These are phyloP conservation scores for Rosa persica DNA, from an alignment of 306 rosid species.

Conservation along the genomic window DNA sequence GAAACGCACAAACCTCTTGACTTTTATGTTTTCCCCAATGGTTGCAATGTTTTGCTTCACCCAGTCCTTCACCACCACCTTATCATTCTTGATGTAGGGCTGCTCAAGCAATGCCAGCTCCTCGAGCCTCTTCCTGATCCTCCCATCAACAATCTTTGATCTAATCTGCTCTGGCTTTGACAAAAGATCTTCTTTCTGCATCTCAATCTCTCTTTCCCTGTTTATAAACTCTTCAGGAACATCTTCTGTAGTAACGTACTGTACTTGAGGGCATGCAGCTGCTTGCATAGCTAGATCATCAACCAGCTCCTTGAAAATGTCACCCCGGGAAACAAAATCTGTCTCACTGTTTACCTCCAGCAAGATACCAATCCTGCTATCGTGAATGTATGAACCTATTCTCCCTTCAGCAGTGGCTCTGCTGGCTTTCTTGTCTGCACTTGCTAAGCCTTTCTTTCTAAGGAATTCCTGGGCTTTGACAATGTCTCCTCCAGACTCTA, in stretches of 20 bases:
- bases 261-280: slow-evolving; percentile 95
- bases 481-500: slow-evolving; percentile 80
- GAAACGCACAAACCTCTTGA: slow-evolving; percentile 85
- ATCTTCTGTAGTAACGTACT: slow-evolving; percentile 70
- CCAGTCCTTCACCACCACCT: slow-evolving; percentile 76
- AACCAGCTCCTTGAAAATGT: slow-evolving; percentile 86
- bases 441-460: slow-evolving; percentile 88
- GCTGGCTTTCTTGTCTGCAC: slow-evolving; percentile 94
- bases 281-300: slow-evolving; percentile 99
- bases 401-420: slow-evolving; percentile 96
- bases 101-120: slow-evolving; percentile 94
- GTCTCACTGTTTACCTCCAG: slow-evolving; percentile 96
- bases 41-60: slow-evolving; percentile 96
- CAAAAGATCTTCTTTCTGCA: slow-evolving; percentile 95
- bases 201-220: slow-evolving; percentile 88
- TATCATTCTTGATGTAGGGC: slow-evolving; percentile 90
- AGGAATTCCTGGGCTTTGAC: slow-evolving; percentile 83
- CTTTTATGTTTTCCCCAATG: slow-evolving; percentile 93
- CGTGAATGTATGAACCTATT: slow-evolving; percentile 91
- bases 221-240: slow-evolving; percentile 71
- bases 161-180: slow-evolving; percentile 97
- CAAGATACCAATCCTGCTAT: slow-evolving; percentile 85
- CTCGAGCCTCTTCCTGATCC: slow-evolving; percentile 90
- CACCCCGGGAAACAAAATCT: slow-evolving; percentile 95
- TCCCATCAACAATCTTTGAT: slow-evolving; percentile 84